A percentile compares a stretch with the other conserved stretches of the same genome.
phyloP scores from a whole-genome alignment of 306 rosid species.

The Senna tora region DNA sequence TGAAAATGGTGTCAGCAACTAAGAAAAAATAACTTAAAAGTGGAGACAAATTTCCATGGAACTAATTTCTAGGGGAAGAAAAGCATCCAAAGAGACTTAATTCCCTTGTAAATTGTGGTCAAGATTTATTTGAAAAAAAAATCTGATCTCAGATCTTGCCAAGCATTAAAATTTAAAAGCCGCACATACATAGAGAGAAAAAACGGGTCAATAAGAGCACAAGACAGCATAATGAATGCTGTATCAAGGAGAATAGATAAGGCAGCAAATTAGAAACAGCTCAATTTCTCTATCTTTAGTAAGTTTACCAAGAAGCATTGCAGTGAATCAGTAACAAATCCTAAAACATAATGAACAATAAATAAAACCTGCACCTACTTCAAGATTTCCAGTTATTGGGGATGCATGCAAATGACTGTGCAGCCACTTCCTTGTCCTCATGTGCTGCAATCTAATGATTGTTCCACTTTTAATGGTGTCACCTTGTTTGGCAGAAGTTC shows the following conservation, averaged over 20 bases:
- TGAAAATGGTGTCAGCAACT: not conserved
- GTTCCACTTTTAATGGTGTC: conserved; percentile 79
- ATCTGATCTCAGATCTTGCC: conserved; percentile 1
- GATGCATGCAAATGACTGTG: conserved; percentile 98
- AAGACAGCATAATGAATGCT: not conserved
- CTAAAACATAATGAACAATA: conserved; percentile 22
- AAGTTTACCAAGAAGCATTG: not conserved
- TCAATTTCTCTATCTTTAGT: not conserved
- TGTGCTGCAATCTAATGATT: conserved; percentile 87
- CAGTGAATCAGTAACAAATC: conserved; percentile 15
- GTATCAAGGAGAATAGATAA: not conserved
- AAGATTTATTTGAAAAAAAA: not conserved
- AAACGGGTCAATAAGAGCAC: not conserved
- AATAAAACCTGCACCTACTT: conserved; percentile 49
- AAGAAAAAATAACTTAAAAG: not conserved
- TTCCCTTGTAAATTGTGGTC: not conserved
- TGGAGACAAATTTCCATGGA: not conserved
- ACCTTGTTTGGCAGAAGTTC: conserved; percentile 86
- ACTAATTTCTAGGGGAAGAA: not conserved
- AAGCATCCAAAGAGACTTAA: not conserved
- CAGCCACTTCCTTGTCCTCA: conserved; percentile 97
- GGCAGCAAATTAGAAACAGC: not conserved
- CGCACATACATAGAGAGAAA: not conserved
- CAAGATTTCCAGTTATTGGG: conserved; percentile 91
- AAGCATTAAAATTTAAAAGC: not conserved